Percentiles rank a stretch among this genome's conserved stretches.
Conservation (phyloP, 805 yeast genomes). For the Candida boidinii region DNA sequence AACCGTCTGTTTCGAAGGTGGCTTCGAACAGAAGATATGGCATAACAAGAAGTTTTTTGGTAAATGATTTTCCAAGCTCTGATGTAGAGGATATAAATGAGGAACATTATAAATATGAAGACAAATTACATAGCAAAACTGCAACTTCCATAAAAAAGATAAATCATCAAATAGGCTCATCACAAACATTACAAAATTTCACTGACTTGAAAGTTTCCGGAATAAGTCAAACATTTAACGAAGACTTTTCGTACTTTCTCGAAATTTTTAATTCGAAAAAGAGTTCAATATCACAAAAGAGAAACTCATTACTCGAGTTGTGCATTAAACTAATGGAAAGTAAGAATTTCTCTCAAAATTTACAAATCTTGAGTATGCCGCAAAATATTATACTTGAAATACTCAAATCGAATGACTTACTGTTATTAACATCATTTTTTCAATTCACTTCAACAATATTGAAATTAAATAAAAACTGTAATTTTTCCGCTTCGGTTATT, state of each 20-base stretch:
- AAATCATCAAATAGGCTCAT: slow-evolving; percentile 4
- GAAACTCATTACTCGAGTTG: slow-evolving; percentile 18
- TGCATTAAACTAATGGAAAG: slow-evolving; percentile 14
- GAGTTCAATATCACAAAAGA: slow-evolving; percentile 7
- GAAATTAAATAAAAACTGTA: no score
- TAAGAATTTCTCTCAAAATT: slow-evolving; percentile 9
- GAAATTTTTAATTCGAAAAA: slow-evolving; percentile 8
- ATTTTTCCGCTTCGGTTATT: no score
- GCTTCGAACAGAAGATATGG: slow-evolving; percentile 19
- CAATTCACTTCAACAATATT: no score
- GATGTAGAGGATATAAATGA: slow-evolving; percentile 9
- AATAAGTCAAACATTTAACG: slow-evolving; percentile 9
- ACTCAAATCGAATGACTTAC: no score
- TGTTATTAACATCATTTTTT: no score
- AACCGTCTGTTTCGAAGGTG: no score
- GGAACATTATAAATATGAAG: slow-evolving; percentile 9
- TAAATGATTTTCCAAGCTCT: slow-evolving; percentile 7
- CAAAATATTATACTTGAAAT: no score
- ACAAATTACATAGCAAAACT: no score
- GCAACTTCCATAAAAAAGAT: no score
- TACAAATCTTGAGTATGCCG: slow-evolving; percentile 10
- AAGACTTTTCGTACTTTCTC: slow-evolving; percentile 9
- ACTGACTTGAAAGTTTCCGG: slow-evolving; percentile 27
- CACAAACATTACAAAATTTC: slow-evolving; percentile 14
- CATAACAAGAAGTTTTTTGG: slow-evolving; percentile 17